These are phyloP conservation scores for Crithidia sp. DNA, from an alignment of 208 protist species.

Conservation along the genomic window DNA sequence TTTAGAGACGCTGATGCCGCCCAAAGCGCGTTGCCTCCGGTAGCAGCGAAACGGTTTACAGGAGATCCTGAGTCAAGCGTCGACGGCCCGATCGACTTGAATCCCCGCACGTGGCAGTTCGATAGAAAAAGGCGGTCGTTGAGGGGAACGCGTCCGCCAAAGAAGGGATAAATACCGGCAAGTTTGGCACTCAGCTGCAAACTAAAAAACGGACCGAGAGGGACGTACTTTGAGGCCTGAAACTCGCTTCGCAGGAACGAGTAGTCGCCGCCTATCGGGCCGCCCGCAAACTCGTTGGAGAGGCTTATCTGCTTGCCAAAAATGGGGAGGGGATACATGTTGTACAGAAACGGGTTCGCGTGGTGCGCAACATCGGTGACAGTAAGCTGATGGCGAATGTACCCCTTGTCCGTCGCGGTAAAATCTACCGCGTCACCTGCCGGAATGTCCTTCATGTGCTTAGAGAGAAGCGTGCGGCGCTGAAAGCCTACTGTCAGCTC, in stretches of 20 bases:
- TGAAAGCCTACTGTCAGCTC: slow-evolving; percentile 79
- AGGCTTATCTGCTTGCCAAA: slow-evolving; percentile 47
- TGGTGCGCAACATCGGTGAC: slow-evolving; percentile 68
- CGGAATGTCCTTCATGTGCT: slow-evolving; percentile 49
- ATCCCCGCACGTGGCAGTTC: slow-evolving; percentile 76
- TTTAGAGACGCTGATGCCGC: slow-evolving; percentile 80
- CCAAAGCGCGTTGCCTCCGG: slow-evolving; percentile 87
- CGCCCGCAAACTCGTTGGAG: slow-evolving; percentile 73
- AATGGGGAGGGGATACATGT: slow-evolving; percentile 88
- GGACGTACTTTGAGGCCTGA: slow-evolving; percentile 73
- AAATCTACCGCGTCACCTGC: slow-evolving; percentile 56
- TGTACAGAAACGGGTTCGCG: slow-evolving; percentile 73
- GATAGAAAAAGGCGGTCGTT: slow-evolving; percentile 90
- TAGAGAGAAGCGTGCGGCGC: slow-evolving; percentile 56
- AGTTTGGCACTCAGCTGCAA: slow-evolving; percentile 73
- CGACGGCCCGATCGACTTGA: slow-evolving; percentile 79
- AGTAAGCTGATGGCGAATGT: slow-evolving; percentile 61
- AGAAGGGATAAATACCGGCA: slow-evolving; percentile 74
- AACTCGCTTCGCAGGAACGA: slow-evolving; percentile 77
- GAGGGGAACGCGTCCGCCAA: slow-evolving; percentile 57
- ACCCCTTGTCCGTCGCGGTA: slow-evolving; percentile 67
- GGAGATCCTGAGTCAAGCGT: slow-evolving; percentile 50
- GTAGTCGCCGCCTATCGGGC: slow-evolving; percentile 55
- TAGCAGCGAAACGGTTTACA: slow-evolving; percentile 60
- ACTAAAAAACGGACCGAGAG: slow-evolving; percentile 74